Conservation (phyloP, 2,329 filamentous ascomycete genomes). For the Penicillium vulpinum region DNA sequence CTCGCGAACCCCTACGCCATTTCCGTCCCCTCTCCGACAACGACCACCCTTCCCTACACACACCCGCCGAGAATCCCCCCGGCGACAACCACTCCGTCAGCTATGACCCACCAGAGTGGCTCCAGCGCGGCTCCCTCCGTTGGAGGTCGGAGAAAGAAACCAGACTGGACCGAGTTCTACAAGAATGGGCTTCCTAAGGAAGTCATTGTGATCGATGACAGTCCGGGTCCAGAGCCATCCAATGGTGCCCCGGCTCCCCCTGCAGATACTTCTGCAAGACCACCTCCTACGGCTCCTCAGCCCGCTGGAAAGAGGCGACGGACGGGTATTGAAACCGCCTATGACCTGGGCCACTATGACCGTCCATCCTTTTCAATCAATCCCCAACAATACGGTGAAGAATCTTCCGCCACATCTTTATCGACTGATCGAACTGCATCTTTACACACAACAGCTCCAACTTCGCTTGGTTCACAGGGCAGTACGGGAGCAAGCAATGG, state of each 20-base stretch:
- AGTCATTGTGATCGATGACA: slow-evolving; percentile 77
- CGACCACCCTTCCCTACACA: slow-evolving; percentile 34
- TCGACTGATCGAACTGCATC: slow-evolving; percentile 85
- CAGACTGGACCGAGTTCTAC: slow-evolving; percentile 79
- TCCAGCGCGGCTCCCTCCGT: slow-evolving; percentile 41
- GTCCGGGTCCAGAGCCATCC: slow-evolving; percentile 52
- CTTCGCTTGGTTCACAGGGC: slow-evolving; percentile 72
- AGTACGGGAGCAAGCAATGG: slow-evolving; percentile 54
- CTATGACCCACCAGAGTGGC: slow-evolving; percentile 41
- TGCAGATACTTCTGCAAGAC: slow-evolving; percentile 23
- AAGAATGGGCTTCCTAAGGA: slow-evolving; percentile 81
- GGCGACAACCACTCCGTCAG: slow-evolving; percentile 38
- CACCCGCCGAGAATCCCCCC: slow-evolving; percentile 40
- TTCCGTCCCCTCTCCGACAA: slow-evolving; percentile 36
- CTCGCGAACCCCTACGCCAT: slow-evolving; percentile 47
- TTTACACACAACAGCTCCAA: slow-evolving; percentile 82
- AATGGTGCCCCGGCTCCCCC: slow-evolving; percentile 25
- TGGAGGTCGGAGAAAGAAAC: slow-evolving; percentile 53
- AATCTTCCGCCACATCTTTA: slow-evolving; percentile 67
- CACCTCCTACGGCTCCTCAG: slow-evolving; percentile 35
- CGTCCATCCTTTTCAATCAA: slow-evolving; percentile 70
- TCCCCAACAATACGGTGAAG: slow-evolving; percentile 67
- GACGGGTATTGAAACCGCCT: slow-evolving; percentile 60
- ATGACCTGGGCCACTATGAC: slow-evolving; percentile 72
- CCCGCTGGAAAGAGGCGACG: slow-evolving; percentile 70